Evolutionary conservation across 2,329 filamentous ascomycete species (phyloP), one percentile per base, ranked within the genome.

Genomic region (Cordyceps javanica): DNA sequence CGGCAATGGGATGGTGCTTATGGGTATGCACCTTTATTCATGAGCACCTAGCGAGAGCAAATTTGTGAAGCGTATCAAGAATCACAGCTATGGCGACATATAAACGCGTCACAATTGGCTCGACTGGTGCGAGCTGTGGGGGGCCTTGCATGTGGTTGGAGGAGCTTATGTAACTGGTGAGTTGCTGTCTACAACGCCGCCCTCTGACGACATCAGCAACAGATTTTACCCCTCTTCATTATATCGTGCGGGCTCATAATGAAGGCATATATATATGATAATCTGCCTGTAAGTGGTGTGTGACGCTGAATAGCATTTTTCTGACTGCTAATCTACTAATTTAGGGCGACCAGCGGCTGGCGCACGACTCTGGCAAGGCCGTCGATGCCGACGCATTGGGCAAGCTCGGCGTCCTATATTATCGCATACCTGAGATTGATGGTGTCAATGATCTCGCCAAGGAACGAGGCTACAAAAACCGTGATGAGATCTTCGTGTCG

Each of bases 311-410:
- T 30, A 7, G 14, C 32, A 23, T 32, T 32, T 7, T 19, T 14
- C 11, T 25, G 51, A 26, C 36, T 23, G 59, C 7, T 36, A 51
- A 42, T 38, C 49, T 21, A 11, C 30, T 45, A 49, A 8, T 26
- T 44, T 69, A 96, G 90, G 92, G 91, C 76, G 94, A 99, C 81
- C 94, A 97, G 77, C 91, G 94, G 69, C 82, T 88, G 44, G 83
- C 90, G 55, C 94, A 99, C 76, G 87, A 97, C 76, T 95, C 91
- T 21, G 90, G 90, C 67, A 85, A 83, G 63, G 68, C 78, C 39
- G 83, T 97, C 59, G 75, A 81, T 57, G 73, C 80, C 50, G 76
- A 81, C 5, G 85, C 89, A 58, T 86, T 99, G 59, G 72, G 79
- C 62, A 79, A 82, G 56, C 79, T 97, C 19, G 93, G 93, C 59